phyloP scores from a whole-genome alignment of 2,329 filamentous ascomycete species.

The Calonectria hongkongensis region DNA sequence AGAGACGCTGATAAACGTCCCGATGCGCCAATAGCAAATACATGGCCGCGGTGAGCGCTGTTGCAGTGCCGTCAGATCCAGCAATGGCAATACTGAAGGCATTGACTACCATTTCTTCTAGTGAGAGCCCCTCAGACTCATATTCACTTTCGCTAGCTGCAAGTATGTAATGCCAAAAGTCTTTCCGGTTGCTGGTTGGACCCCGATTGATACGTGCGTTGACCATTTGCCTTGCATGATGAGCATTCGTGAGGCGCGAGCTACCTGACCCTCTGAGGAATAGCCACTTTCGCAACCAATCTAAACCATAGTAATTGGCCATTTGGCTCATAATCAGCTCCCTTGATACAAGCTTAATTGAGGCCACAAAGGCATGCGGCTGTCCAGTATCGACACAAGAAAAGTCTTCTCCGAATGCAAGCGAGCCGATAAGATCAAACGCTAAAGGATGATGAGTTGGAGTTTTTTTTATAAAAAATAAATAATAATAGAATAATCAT shows the following conservation, averaged over 20 bases:
- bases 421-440: slow-evolving; percentile 48
- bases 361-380: slow-evolving; percentile 47
- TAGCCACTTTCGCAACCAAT: slow-evolving; percentile 27
- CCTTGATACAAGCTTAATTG: slow-evolving; percentile 42
- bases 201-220: slow-evolving; percentile 42
- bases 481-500: neutral
- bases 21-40: slow-evolving; percentile 40
- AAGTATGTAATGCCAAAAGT: slow-evolving; percentile 50
- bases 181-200: slow-evolving; percentile 45
- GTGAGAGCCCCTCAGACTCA: slow-evolving; percentile 35
- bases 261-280: neutral
- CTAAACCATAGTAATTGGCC: slow-evolving; percentile 36
- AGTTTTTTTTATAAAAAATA: too few relatives aligned
- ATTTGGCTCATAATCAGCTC: slow-evolving; percentile 50
- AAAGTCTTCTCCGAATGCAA: slow-evolving; percentile 47
- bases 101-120: slow-evolving; percentile 46
- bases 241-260: slow-evolving; percentile 43
- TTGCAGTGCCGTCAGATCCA: slow-evolving; percentile 47
- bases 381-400: slow-evolving; percentile 46
- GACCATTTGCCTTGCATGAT: slow-evolving; percentile 45
- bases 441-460: slow-evolving; percentile 20
- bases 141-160: slow-evolving; percentile 32
- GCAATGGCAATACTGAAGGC: slow-evolving; percentile 50
- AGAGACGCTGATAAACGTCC: slow-evolving; percentile 29
- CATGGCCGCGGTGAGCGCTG: slow-evolving; percentile 38